phyloP scores from a whole-genome alignment of 2,329 filamentous ascomycete genomes.

The Phialocephala subalpina region DNA sequence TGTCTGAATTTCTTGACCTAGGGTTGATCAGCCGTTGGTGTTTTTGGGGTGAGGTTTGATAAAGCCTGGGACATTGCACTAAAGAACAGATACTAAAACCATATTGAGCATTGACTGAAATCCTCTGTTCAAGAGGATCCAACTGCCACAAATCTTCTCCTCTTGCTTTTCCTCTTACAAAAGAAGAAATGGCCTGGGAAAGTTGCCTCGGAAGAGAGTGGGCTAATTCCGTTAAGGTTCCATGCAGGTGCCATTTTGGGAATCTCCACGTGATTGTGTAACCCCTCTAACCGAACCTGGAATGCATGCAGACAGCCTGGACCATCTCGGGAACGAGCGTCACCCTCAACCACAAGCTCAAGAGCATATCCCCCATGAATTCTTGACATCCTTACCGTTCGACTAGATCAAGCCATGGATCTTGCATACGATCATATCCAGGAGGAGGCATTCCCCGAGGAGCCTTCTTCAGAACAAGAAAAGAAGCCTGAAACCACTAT shows the following conservation, averaged over 20 bases:
- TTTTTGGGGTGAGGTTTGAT: neutral
- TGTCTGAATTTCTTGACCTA: neutral
- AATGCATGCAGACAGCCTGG: slow-evolving; percentile 6
- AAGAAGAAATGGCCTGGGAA: neutral
- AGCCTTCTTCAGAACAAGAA: slow-evolving; percentile 54
- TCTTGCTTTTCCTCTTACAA: neutral
- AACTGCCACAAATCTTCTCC: too few species aligned
- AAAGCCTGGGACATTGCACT: neutral
- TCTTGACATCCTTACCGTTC: slow-evolving; percentile 4
- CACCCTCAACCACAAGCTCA: slow-evolving; percentile 10
- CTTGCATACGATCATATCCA: slow-evolving; percentile 96
- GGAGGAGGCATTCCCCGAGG: slow-evolving; percentile 76
- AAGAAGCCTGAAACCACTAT: slow-evolving; percentile 63
- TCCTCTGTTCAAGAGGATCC: neutral
- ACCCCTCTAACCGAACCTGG: neutral
- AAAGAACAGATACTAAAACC: neutral
- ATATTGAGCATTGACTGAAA: neutral
- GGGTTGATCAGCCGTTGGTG: neutral
- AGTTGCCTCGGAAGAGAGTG: neutral
- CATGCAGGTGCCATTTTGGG: neutral
- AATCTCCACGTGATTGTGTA: neutral
- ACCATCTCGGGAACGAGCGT: neutral
- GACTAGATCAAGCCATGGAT: slow-evolving; percentile 72
- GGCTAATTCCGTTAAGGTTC: neutral
- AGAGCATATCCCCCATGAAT: neutral